These are phyloP conservation scores for Suhomyces atakaporum DNA, from an alignment of 1,139 yeast genomes.

Conservation along the genomic window DNA sequence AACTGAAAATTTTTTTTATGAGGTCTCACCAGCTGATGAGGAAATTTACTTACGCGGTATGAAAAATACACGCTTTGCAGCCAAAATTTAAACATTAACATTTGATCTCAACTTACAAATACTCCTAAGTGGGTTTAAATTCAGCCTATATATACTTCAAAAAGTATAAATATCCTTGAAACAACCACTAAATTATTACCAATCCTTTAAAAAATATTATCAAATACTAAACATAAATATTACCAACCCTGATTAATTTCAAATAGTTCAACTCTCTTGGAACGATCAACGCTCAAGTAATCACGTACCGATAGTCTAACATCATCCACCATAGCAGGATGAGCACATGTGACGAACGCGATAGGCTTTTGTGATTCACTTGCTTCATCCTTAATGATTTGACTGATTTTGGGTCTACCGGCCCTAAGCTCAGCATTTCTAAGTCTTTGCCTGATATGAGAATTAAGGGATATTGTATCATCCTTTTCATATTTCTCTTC, in stretches of 20 bases:
- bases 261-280: slow-evolving; percentile 11
- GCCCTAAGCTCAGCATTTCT: slow-evolving; percentile 32
- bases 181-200: no score
- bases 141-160: not conserved
- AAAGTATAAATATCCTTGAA: no score
- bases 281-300: slow-evolving; percentile 1
- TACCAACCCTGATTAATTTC: slow-evolving; percentile 12
- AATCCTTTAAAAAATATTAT: no score
- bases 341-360: slow-evolving; percentile 52
- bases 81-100: not conserved
- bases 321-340: slow-evolving; percentile 53
- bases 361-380: slow-evolving; percentile 23
- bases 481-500: no score
- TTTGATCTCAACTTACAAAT: no score
- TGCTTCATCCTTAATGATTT: slow-evolving; percentile 37
- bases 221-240: no score
- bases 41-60: not conserved
- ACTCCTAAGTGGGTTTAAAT: no score
- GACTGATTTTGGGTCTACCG: slow-evolving; percentile 45
- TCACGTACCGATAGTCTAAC: slow-evolving; percentile 6
- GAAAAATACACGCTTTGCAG: slow-evolving; percentile 5
- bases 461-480: not conserved
- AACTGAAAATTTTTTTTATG: slow-evolving; percentile 4
- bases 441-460: slow-evolving; percentile 2
- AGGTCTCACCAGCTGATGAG: not conserved